Evolutionary conservation across 2,329 filamentous ascomycete genomes (phyloP).

Genomic region (Colletotrichum sp.): DNA sequence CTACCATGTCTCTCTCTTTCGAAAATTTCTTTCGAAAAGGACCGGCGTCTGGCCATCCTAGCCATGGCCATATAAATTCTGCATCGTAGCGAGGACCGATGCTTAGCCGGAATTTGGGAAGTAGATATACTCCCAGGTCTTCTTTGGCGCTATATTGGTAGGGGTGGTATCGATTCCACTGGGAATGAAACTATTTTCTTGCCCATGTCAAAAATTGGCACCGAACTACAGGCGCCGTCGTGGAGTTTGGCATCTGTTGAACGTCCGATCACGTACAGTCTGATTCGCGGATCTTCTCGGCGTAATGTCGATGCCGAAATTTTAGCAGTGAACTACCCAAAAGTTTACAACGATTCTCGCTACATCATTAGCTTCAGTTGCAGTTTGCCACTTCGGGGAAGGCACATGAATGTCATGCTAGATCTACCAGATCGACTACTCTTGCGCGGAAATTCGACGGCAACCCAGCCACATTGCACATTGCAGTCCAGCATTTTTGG

Average conservation of each 20-base stretch:
- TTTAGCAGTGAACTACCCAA: background rate
- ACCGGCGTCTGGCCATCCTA: background rate
- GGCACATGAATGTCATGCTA: background rate
- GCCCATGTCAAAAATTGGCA: background rate
- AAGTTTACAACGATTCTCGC: background rate
- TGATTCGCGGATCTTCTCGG: background rate
- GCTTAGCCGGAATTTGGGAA: background rate
- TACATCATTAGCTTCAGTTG: background rate
- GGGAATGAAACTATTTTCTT: background rate
- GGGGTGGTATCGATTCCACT: background rate
- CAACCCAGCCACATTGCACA: background rate
- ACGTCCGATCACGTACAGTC: background rate
- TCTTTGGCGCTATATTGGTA: background rate
- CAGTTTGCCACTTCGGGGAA: background rate
- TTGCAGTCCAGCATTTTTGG: background rate
- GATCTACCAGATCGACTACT: background rate
- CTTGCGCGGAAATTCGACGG: background rate
- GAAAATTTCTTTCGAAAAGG: background rate
- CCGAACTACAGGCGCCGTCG: background rate
- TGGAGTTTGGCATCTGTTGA: background rate
- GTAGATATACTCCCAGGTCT: background rate
- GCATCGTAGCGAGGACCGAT: background rate
- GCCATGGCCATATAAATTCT: background rate
- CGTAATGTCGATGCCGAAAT: background rate
- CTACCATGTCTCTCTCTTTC: background rate